phyloP scores from a whole-genome alignment of 2,329 filamentous ascomycete species.

The Botryotinia narcissicola region DNA sequence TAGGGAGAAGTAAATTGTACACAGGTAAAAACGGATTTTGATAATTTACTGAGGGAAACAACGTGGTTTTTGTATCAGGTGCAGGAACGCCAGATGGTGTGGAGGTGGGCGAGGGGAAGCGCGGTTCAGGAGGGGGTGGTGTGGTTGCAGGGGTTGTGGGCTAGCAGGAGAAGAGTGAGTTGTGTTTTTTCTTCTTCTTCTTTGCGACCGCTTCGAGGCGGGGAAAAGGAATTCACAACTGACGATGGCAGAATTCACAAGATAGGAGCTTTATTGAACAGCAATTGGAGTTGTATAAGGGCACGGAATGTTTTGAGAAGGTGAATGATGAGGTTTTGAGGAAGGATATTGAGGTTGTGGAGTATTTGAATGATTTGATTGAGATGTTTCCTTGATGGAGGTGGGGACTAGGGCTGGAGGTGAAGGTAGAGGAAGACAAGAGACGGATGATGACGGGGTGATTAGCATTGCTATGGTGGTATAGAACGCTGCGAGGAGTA shows the following conservation, averaged over 20 bases:
- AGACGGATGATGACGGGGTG: background rate
- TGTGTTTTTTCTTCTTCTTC: background rate
- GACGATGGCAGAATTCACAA: constrained; percentile 33
- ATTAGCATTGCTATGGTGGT: too few species aligned
- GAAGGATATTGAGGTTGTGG: constrained; percentile 38
- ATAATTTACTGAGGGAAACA: constrained; percentile 33
- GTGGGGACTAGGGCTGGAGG: background rate
- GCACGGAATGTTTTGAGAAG: constrained; percentile 34
- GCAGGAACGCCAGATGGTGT: constrained; percentile 33
- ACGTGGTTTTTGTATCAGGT: constrained; percentile 34
- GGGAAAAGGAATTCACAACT: background rate
- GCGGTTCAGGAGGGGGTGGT: constrained; percentile 30
- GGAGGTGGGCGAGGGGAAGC: constrained; percentile 28
- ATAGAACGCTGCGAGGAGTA: background rate
- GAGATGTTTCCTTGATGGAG: constrained; percentile 25
- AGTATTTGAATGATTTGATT: constrained; percentile 39
- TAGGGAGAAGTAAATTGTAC: constrained; percentile 20
- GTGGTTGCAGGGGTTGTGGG: constrained; percentile 38
- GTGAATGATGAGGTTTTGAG: constrained; percentile 37
- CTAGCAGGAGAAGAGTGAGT: constrained; percentile 36
- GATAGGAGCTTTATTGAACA: constrained; percentile 39
- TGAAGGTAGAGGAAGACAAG: background rate
- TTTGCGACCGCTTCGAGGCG: background rate
- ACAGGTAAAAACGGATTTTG: constrained; percentile 29
- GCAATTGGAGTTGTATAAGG: constrained; percentile 33